Conservation (phyloP, 2,329 filamentous ascomycete species). For the Clarireedia hainanense region DNA sequence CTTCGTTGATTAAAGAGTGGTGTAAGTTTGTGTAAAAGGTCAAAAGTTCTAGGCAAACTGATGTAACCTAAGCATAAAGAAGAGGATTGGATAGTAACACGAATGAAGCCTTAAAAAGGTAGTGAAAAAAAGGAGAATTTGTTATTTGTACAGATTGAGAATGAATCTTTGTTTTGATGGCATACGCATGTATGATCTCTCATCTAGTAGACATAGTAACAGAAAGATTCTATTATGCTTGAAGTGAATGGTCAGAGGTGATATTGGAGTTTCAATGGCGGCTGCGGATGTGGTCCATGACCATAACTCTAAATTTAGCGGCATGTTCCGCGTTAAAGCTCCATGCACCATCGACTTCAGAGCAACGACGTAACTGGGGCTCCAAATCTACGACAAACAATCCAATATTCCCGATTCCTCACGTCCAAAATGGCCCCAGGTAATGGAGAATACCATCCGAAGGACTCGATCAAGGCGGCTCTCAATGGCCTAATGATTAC, state of each 20-base stretch:
- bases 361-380: slow-evolving; percentile 12
- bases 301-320: background rate
- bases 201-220: background rate
- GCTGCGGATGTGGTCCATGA: background rate
- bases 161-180: background rate
- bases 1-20: background rate
- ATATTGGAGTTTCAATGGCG: background rate
- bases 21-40: background rate
- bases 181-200: background rate
- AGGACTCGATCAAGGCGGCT: slow-evolving; percentile 64
- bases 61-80: background rate
- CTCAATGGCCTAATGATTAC: slow-evolving; percentile 58
- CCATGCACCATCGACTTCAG: slow-evolving; percentile 13
- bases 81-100: background rate
- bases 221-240: too few species aligned
- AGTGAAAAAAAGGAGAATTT: background rate
- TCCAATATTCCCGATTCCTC: background rate
- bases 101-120: background rate
- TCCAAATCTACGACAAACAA: background rate
- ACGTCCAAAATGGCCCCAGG: slow-evolving; percentile 40
- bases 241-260: background rate
- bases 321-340: slow-evolving; percentile 3
- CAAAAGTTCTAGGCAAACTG: background rate
- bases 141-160: background rate
- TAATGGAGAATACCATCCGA: slow-evolving; percentile 55